Evolutionary conservation across 768 basidiomycete species (phyloP), one percentile per base, ranked within the genome.

Genomic region (Suillus discolor): DNA sequence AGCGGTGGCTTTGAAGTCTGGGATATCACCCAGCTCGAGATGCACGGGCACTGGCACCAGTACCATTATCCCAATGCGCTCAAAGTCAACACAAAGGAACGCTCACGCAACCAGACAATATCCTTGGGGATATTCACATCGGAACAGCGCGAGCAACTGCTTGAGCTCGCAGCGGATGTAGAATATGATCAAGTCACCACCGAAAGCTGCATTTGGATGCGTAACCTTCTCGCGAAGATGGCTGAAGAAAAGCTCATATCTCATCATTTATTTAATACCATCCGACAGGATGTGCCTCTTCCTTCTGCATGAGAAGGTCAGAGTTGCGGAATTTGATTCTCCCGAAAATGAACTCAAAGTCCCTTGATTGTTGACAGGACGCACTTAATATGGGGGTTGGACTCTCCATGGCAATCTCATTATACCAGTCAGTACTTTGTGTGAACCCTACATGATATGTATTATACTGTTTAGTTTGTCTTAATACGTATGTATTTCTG

Each of bases 31-130:
- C 73, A 73, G 18, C 71, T 76, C 44, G 65, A 68, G 31, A 53
- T 54, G 5, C 71, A 57, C 6, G 68, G 67, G 53, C 34, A 57
- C 31, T 18, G 61, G 25, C 47, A 65, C 63, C 67, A 62, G 25
- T 74, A 76, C 62, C 66, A 73, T 41, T 76, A 74, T 15, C 74
- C 75, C 8, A 73, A 74, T 41, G 20, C 75, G 49, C 69, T 75
- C 64, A 73, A 73, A 34, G 68, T 74, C 49, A 69, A 74, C 6
- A 66, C 34, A 38, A 36, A 25, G 55, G 71, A 63, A 18, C 53
- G 69, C 4, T 60, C 63, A 36, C 13, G 63, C 6, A 61, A 68
- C 18, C 28, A 54, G 44, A 71, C 70, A 20, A 61, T 69, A 6
- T 62, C 66, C 38, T 66, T 74, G 5, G 73, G 71, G 0, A 45